Evolutionary conservation across 176 grass and related monocot species (phyloP), one percentile per base, ranked within the genome.

Genomic region (Pharus latifolius): DNA sequence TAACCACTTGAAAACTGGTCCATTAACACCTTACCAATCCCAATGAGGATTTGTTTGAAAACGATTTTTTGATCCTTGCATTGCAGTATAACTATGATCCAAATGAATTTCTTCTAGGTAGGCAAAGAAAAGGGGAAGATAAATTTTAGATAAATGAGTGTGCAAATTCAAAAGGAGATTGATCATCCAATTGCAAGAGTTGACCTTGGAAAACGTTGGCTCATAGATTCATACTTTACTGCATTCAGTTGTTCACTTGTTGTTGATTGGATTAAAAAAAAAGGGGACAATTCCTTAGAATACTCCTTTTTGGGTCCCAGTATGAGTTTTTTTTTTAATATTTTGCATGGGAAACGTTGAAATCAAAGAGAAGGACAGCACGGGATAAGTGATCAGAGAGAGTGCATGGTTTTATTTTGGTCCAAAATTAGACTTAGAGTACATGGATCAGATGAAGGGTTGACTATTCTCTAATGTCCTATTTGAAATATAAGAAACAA

Each of bases 351-450:
- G 56, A 61, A 82, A 46, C 64, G 24, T 16, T 69, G 37, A 55
- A 68, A 69, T 85, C 69, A 85, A 72, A 15, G 67, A 80, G 60
- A n/a, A 22, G 44, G 26, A 46, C 23, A 46, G 32, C n/a, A 34
- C 3, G 35, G 35, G 35, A 52, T 18, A 78, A 15, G 49, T 31
- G 24, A 14, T 32, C 18, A 46, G 20, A 65, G 48, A 50, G 48
- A 50, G 3, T 16, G 11, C 2, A 42, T 31, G n/a, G 17, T 30
- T 56, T 42, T 44, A 3, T 29, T 56, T 56, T 72, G 10, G 15
- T 10, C n/a, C 24, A 37, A 33, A n/a, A n/a, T n/a, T n/a, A n/a
- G n/a, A n/a, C n/a, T n/a, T 34, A 43, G 60, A 15, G 14, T 64
- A 26, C 23, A 61, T 52, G 52, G 50, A 60, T 6, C 18, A 41